Evolutionary conservation across 371 early-diverging fungal genomes (phyloP).

Genomic region (Zychaea mexicana): DNA sequence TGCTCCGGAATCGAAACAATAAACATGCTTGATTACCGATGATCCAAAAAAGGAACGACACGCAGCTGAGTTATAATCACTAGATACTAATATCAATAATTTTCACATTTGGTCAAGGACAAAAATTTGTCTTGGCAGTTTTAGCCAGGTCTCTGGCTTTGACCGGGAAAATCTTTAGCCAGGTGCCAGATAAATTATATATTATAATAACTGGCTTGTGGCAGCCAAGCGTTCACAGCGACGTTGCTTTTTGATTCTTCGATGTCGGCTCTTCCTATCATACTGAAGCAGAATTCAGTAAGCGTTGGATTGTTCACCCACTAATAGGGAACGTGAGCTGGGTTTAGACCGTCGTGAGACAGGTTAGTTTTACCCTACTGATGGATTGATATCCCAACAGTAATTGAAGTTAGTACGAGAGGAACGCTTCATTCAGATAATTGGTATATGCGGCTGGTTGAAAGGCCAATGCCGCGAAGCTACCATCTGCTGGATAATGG

Average conservation of each 20-base stretch:
- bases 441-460: conserved; percentile 43
- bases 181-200: conserved; percentile 76
- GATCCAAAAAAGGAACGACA: too few relatives aligned
- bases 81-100: too few relatives aligned
- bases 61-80: too few relatives aligned
- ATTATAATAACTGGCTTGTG: conserved; percentile 75
- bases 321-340: conserved; percentile 74
- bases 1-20: too few relatives aligned
- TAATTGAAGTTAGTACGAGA: conserved; percentile 67
- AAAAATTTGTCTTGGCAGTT: too few relatives aligned
- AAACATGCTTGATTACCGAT: too few relatives aligned
- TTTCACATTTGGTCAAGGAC: too few relatives aligned
- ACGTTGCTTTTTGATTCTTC: conserved; percentile 73
- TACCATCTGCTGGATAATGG: not conserved
- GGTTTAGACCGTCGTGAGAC: conserved; percentile 60
- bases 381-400: conserved; percentile 48
- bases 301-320: conserved; percentile 69
- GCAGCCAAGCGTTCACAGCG: conserved; percentile 71
- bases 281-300: conserved; percentile 66
- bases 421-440: conserved; percentile 60
- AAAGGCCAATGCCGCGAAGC: not conserved
- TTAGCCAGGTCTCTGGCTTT: too few relatives aligned
- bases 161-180: too few relatives aligned
- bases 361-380: conserved; percentile 68
- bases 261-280: conserved; percentile 76